Percentiles rank a stretch among this genome's conserved stretches.
Conservation (phyloP, 192 early-diverging fungal genomes). For the Podila minutissima region DNA sequence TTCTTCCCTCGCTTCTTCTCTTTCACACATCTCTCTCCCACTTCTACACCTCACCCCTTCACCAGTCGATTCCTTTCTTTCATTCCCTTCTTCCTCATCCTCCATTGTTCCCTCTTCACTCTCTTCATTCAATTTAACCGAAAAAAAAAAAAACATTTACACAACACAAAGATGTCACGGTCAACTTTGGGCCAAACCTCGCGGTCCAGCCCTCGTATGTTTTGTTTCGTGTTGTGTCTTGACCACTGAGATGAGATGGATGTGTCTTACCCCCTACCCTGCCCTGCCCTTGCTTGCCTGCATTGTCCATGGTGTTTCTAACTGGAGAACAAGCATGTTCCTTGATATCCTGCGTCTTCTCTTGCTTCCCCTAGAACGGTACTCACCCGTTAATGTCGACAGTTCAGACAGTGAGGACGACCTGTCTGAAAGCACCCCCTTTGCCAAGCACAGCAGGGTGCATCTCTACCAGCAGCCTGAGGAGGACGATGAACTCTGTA, state of each 20-base stretch:
- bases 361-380: slow-evolving; percentile 9
- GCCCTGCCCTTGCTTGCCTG: too few species aligned
- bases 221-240: not conserved
- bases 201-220: slow-evolving; percentile 33
- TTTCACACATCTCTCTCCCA: not conserved
- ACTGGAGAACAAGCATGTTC: too few species aligned
- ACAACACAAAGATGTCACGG: slow-evolving; percentile 18
- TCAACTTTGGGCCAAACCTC: slow-evolving; percentile 25
- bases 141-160: not conserved
- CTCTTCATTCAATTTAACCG: too few species aligned
- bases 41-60: not conserved
- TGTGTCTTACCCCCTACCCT: not conserved
- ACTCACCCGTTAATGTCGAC: slow-evolving; percentile 34
- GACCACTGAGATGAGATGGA: not conserved
- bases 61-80: not conserved
- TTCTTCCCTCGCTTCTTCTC: not conserved
- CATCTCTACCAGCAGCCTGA: slow-evolving; percentile 39
- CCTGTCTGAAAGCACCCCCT: slow-evolving; percentile 36
- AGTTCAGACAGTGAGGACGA: slow-evolving; percentile 35
- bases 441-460: slow-evolving; percentile 40
- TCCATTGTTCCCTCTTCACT: not conserved
- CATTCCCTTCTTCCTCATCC: not conserved
- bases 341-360: not conserved
- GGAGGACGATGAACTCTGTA: slow-evolving; percentile 45
- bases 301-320: too few species aligned